Conservation (phyloP, 1,139 yeast genomes). For the Saccharomyces pastorianus region DNA sequence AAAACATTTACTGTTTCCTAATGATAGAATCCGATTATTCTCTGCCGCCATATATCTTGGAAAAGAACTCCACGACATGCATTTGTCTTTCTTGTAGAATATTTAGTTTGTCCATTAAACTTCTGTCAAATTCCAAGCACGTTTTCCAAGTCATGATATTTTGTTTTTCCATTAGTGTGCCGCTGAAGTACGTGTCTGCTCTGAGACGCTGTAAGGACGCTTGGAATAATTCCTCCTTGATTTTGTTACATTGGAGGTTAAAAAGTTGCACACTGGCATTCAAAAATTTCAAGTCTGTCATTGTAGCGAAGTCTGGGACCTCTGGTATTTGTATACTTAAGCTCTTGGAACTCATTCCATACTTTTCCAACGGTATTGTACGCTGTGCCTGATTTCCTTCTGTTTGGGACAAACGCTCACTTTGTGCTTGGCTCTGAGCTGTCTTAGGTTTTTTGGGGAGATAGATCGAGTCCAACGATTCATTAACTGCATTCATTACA, state of each 20-base stretch:
- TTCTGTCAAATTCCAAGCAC: constrained; percentile 19
- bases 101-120: constrained; percentile 16
- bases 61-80: constrained; percentile 20
- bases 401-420: constrained; percentile 12
- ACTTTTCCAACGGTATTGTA: constrained; percentile 15
- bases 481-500: background rate
- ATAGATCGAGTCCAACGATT: background rate
- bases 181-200: constrained; percentile 16
- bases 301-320: constrained; percentile 15
- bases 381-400: constrained; percentile 26
- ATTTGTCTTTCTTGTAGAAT: constrained; percentile 23
- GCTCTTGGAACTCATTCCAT: constrained; percentile 12
- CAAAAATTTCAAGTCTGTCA: constrained; percentile 15
- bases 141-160: constrained; percentile 15
- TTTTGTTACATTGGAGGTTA: constrained; percentile 12
- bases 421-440: background rate
- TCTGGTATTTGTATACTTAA: constrained; percentile 12
- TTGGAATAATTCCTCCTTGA: constrained; percentile 15
- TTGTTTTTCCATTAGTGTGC: constrained; percentile 18
- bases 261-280: constrained; percentile 14
- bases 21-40: background rate
- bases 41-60: constrained; percentile 11
- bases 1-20: background rate
- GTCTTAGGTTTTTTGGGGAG: background rate
- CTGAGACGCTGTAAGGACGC: constrained; percentile 14